A percentile compares a stretch with the other conserved stretches of the same genome.
These are phyloP conservation scores for Pleomassaria siparia DNA, from an alignment of 2,329 filamentous ascomycete genomes.

Conservation along the genomic window DNA sequence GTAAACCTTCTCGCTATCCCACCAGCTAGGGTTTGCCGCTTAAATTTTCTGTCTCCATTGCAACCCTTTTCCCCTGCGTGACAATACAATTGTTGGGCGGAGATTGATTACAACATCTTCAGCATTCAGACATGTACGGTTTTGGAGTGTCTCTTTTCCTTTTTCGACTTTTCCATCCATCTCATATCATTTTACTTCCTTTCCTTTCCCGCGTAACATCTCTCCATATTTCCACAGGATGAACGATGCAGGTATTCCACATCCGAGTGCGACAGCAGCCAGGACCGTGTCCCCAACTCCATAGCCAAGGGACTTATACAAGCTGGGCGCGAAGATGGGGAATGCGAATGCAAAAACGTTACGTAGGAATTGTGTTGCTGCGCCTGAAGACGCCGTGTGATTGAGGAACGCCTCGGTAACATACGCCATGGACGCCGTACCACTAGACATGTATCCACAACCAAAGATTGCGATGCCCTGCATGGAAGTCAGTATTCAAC, in stretches of 20 bases:
- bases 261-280: conserved; percentile 20
- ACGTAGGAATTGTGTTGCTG: conserved; percentile 47
- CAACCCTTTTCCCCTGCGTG: too few species aligned
- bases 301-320: conserved; percentile 38
- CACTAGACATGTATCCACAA: conserved; percentile 27
- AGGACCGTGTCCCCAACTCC: conserved; percentile 36
- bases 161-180: neutral
- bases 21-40: neutral
- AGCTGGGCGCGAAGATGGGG: conserved; percentile 39
- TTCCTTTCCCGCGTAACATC: conserved; percentile 44
- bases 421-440: conserved; percentile 56
- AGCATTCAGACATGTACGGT: neutral
- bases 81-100: too few species aligned
- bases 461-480: conserved; percentile 49
- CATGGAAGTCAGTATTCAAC: neutral
- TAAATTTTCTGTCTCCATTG: neutral
- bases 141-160: neutral
- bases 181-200: neutral
- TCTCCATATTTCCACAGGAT: conserved; percentile 51
- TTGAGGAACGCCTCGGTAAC: conserved; percentile 60
- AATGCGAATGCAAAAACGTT: conserved; percentile 27
- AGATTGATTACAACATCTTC: too few species aligned
- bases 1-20: neutral
- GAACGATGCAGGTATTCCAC: conserved; percentile 45
- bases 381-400: conserved; percentile 59